phyloP scores from a whole-genome alignment of 768 basidiomycete species.

The Amanita phalloides region DNA sequence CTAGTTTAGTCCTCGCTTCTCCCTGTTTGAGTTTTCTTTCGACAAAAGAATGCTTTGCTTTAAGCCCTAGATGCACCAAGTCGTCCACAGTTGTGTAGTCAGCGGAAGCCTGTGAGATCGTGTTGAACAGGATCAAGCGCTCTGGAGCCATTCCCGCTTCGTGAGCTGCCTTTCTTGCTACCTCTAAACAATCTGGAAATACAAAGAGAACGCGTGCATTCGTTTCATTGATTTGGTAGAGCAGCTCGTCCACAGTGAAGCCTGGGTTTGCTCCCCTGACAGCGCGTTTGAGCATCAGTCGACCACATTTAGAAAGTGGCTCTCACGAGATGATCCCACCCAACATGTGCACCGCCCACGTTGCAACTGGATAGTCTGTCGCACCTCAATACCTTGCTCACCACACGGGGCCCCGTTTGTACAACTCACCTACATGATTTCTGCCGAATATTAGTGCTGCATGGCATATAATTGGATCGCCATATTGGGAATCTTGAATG shows the following conservation, averaged over 20 bases:
- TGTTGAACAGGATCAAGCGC: conserved; percentile 8
- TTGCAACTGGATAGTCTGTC: conserved; percentile 42
- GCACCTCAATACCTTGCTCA: no score
- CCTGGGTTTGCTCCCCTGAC: conserved; percentile 2
- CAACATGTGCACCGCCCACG: conserved; percentile 37
- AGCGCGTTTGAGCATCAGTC: conserved; percentile 13
- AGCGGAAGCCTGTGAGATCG: conserved; percentile 21
- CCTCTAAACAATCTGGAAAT: conserved; percentile 19
- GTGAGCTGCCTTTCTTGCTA: conserved; percentile 18
- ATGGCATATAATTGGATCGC: no score
- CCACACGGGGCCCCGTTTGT: no score
- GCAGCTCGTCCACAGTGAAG: conserved; percentile 18
- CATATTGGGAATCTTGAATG: no score
- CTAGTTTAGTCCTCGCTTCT: conserved; percentile 60
- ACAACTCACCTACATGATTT: no score
- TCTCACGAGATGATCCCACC: conserved; percentile 32
- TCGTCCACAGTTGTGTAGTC: conserved; percentile 28
- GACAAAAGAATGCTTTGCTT: conserved; percentile 21
- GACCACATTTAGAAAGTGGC: conserved; percentile 13
- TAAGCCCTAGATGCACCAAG: not conserved
- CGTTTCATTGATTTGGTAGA: conserved; percentile 37
- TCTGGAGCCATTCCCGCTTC: conserved; percentile 22
- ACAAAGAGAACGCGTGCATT: conserved; percentile 37
- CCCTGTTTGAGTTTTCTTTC: conserved; percentile 43
- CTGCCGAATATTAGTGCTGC: no score